These are phyloP conservation scores for Anacardium occidentale DNA, from an alignment of 345 rosid genomes.

Conservation along the genomic window DNA sequence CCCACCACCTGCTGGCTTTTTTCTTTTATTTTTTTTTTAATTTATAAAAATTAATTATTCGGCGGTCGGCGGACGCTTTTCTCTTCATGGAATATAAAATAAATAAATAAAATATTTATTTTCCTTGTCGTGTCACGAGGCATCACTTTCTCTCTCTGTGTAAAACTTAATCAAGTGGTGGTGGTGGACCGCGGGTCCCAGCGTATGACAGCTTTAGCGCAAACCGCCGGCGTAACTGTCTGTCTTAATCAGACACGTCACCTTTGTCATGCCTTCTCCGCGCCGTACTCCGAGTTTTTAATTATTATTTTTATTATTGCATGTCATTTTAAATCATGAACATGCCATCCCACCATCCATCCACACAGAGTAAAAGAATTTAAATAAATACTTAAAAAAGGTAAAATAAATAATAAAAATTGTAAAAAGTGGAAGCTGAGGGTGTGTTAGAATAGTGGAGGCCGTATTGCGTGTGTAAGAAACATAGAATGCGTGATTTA, in stretches of 20 bases:
- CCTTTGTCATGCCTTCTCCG: slow-evolving; percentile 14
- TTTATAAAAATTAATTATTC: neutral
- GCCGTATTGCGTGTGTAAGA: no score
- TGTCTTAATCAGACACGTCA: slow-evolving; percentile 36
- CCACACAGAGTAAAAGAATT: no score
- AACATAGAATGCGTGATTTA: no score
- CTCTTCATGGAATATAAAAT: neutral
- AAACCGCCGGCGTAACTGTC: slow-evolving; percentile 37
- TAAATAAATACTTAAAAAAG: no score
- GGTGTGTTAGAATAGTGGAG: no score
- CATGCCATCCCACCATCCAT: neutral
- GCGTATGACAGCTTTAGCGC: slow-evolving; percentile 18
- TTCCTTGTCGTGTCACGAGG: slow-evolving; percentile 18
- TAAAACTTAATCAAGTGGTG: neutral
- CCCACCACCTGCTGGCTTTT: slow-evolving; percentile 5
- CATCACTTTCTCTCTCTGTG: neutral
- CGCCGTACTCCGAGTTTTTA: slow-evolving; percentile 21
- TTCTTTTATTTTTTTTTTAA: neutral
- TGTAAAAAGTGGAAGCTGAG: no score
- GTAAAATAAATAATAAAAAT: no score
- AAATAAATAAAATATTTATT: no score
- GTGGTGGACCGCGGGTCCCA: slow-evolving; percentile 19
- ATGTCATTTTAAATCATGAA: neutral
- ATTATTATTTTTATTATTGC: neutral
- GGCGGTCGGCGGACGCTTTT: no score